Evolutionary conservation across 1,139 yeast species (phyloP).

Genomic region (Meyerozyma sp.): DNA sequence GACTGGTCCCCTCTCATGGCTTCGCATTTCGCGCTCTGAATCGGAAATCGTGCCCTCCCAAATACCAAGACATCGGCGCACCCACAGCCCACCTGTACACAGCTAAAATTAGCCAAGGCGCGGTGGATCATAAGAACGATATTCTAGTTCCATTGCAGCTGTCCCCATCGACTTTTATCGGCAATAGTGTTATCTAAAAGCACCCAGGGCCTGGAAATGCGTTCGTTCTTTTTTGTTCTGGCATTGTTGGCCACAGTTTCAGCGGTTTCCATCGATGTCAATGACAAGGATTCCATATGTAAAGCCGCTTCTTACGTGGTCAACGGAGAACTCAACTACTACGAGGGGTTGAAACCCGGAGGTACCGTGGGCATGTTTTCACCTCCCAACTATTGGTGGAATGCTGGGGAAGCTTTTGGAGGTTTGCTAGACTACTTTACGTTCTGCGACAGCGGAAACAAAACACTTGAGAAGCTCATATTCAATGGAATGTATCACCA

Average conservation of each 20-base stretch:
- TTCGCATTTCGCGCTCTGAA: background rate
- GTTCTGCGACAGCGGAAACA: slow-evolving; percentile 41
- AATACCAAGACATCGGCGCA: background rate
- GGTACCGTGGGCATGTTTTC: slow-evolving; percentile 58
- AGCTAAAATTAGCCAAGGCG: background rate
- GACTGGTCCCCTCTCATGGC: too few species aligned
- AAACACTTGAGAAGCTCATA: slow-evolving; percentile 32
- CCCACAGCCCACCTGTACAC: slow-evolving; percentile 1
- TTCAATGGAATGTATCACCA: slow-evolving; percentile 44
- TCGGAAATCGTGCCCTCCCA: background rate
- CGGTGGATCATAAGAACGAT: background rate
- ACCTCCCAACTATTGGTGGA: slow-evolving; percentile 68
- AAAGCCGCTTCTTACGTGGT: slow-evolving; percentile 43
- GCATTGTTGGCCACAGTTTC: slow-evolving; percentile 8
- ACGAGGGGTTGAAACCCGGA: slow-evolving; percentile 46
- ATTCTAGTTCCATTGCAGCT: background rate
- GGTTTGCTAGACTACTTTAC: slow-evolving; percentile 51
- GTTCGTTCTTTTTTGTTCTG: slow-evolving; percentile 1
- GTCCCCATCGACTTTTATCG: background rate
- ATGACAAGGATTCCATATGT: slow-evolving; percentile 35
- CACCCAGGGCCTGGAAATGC: background rate
- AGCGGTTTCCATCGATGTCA: slow-evolving; percentile 17
- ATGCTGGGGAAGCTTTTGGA: slow-evolving; percentile 66
- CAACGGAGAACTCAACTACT: slow-evolving; percentile 54
- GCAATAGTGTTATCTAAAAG: too few species aligned